A percentile compares a stretch with the other conserved stretches of the same genome.
Conservation (phyloP, 441 rosid genomes). For the Pelargonium cotyledonis region DNA sequence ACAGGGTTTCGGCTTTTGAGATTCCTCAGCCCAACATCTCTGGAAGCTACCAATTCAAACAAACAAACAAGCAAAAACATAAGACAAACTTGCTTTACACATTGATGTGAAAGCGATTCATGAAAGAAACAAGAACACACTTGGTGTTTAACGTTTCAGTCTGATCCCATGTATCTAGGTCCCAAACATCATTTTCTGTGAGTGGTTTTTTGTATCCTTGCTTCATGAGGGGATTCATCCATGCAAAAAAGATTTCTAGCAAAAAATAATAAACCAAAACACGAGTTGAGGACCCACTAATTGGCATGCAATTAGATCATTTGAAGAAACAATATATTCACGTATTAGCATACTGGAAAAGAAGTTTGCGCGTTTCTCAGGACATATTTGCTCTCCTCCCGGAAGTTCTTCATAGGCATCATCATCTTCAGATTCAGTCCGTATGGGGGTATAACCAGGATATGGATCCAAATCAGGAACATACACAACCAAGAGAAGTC, state of each 20-base stretch:
- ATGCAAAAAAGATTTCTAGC: conserved; percentile 57
- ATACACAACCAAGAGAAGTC: conserved; percentile 63
- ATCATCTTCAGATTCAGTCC: conserved; percentile 43
- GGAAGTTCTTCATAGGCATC: conserved; percentile 82
- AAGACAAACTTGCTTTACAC: conserved; percentile 16
- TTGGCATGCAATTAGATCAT: no score
- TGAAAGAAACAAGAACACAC: conserved; percentile 29
- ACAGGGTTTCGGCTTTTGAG: conserved; percentile 73
- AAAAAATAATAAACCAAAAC: conserved; percentile 13
- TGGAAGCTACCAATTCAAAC: conserved; percentile 51
- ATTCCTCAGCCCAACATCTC: conserved; percentile 81
- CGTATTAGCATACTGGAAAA: conserved; percentile 62
- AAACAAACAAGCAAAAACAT: conserved; percentile 14
- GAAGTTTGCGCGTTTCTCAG: conserved; percentile 70
- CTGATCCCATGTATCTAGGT: conserved; percentile 84
- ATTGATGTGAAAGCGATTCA: conserved; percentile 16
- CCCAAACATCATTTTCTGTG: conserved; percentile 91
- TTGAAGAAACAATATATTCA: not conserved
- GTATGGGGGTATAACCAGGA: conserved; percentile 71
- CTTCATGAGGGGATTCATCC: conserved; percentile 94
- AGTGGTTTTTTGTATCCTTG: conserved; percentile 82
- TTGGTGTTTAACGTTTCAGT: conserved; percentile 64
- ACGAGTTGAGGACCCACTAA: conserved; percentile 6
- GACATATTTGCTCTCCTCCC: conserved; percentile 81
- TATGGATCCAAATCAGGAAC: conserved; percentile 82